Evolutionary conservation across 768 basidiomycete genomes (phyloP).

Genomic region (Nevesoporus exiguus): DNA sequence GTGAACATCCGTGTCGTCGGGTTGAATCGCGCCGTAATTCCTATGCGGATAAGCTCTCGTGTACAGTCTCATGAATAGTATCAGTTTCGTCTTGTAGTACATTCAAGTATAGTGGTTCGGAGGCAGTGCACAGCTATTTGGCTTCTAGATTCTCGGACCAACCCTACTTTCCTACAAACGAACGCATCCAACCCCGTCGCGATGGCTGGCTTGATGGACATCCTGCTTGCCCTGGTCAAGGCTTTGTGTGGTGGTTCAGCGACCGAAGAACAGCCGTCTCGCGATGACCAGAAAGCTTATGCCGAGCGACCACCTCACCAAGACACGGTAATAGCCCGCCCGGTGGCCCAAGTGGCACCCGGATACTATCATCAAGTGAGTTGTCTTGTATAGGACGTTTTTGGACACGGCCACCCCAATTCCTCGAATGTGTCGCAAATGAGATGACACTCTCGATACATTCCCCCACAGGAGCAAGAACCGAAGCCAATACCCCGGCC

Average conservation of each 20-base stretch:
- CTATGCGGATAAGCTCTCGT: constrained; percentile 7
- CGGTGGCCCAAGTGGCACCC: neutral
- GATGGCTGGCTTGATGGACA: constrained; percentile 27
- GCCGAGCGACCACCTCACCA: constrained; percentile 12
- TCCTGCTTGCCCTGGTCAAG: constrained; percentile 23
- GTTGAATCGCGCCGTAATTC: constrained; percentile 16
- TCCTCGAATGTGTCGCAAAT: constrained; percentile 2
- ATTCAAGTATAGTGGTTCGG: too few species aligned
- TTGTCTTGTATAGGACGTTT: neutral
- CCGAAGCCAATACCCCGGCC: constrained; percentile 16
- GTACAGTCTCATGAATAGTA: constrained; percentile 4
- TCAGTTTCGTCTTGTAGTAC: neutral
- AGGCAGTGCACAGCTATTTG: neutral
- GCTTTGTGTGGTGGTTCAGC: constrained; percentile 24
- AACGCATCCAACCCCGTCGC: too few species aligned
- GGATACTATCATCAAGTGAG: constrained; percentile 16
- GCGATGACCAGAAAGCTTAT: constrained; percentile 1
- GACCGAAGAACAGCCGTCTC: constrained; percentile 10
- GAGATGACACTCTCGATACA: constrained; percentile 2
- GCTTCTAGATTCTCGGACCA: too few species aligned
- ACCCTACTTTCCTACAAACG: too few species aligned
- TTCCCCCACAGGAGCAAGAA: constrained; percentile 14
- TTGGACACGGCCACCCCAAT: neutral
- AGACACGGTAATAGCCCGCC: constrained; percentile 1
- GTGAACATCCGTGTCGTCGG: constrained; percentile 20